These are phyloP conservation scores for Syncephalis fuscata DNA, from an alignment of 371 early-diverging fungal species.

Conservation along the genomic window DNA sequence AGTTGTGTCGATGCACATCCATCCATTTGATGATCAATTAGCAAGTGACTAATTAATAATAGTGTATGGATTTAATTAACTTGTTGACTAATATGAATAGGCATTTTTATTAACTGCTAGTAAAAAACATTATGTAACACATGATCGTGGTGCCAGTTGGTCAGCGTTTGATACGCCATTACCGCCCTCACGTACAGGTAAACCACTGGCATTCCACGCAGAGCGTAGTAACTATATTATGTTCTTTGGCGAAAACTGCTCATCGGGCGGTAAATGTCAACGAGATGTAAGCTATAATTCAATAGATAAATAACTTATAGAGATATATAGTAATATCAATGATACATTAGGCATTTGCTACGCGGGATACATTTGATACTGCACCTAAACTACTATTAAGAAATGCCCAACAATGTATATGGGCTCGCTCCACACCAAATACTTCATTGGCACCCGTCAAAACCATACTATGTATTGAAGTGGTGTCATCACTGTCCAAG, in stretches of 20 bases:
- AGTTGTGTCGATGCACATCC: conserved; percentile 1
- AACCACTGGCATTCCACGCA: conserved; percentile 46
- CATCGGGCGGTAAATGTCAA: conserved; percentile 19
- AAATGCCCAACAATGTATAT: conserved; percentile 42
- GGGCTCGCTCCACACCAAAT: conserved; percentile 32
- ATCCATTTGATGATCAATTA: conserved; percentile 2
- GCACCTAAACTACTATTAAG: conserved; percentile 23
- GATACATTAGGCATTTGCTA: conserved; percentile 34
- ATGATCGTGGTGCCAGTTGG: conserved; percentile 48
- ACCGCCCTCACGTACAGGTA: conserved; percentile 17
- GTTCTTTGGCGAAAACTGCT: conserved; percentile 29
- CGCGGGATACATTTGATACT: conserved; percentile 41
- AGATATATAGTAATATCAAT: background rate
- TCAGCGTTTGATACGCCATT: conserved; percentile 29
- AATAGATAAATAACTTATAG: conserved; percentile 21
- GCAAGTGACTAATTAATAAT: background rate
- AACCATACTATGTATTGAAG: conserved; percentile 50
- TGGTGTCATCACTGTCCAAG: conserved; percentile 17
- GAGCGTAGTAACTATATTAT: conserved; percentile 34
- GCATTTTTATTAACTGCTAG: conserved; percentile 36
- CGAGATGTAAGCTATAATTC: conserved; percentile 19
- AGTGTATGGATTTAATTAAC: background rate
- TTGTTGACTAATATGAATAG: conserved; percentile 10
- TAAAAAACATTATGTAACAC: conserved; percentile 43
- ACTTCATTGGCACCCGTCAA: conserved; percentile 32